Conservation (phyloP, 352 stramenopile genomes). For the Phytophthora pseudosyringae region DNA sequence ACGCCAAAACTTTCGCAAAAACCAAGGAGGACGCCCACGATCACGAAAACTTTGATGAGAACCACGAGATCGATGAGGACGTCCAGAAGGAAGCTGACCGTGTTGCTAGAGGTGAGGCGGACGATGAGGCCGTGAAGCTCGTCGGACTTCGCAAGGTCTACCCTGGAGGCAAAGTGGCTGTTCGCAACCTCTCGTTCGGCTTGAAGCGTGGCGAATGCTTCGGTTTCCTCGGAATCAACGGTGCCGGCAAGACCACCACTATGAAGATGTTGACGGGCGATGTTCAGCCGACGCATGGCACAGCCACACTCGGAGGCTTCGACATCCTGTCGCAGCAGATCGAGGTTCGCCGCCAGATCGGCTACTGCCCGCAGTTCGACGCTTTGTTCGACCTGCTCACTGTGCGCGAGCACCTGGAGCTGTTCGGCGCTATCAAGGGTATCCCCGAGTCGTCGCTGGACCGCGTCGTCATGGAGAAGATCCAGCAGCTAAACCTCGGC, state of each 20-base stretch:
- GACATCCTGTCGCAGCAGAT: conserved; percentile 56
- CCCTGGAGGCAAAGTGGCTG: conserved; percentile 71
- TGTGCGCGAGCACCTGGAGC: conserved; percentile 87
- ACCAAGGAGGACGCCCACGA: conserved; percentile 48
- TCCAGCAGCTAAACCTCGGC: conserved; percentile 82
- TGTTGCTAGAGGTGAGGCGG: conserved; percentile 29
- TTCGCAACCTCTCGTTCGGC: conserved; percentile 74
- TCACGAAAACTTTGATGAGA: conserved; percentile 33
- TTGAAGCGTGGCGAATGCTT: conserved; percentile 91
- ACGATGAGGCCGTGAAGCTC: conserved; percentile 46
- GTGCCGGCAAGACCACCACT: conserved; percentile 95
- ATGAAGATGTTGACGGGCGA: conserved; percentile 95
- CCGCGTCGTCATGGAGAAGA: conserved; percentile 69
- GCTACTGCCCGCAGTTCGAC: conserved; percentile 93
- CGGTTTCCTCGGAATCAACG: conserved; percentile 94
- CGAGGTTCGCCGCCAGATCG: conserved; percentile 75
- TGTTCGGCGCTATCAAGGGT: conserved; percentile 93
- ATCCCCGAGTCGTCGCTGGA: conserved; percentile 75
- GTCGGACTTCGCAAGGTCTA: conserved; percentile 83
- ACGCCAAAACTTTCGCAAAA: conserved; percentile 59
- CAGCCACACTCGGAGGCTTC: conserved; percentile 42
- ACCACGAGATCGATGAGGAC: conserved; percentile 48
- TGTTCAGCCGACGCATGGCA: conserved; percentile 55
- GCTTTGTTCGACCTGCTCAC: conserved; percentile 85
- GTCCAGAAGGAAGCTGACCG: conserved; percentile 45